Conservation (phyloP, 768 basidiomycete genomes). For the Cystobasidium ongulense region DNA sequence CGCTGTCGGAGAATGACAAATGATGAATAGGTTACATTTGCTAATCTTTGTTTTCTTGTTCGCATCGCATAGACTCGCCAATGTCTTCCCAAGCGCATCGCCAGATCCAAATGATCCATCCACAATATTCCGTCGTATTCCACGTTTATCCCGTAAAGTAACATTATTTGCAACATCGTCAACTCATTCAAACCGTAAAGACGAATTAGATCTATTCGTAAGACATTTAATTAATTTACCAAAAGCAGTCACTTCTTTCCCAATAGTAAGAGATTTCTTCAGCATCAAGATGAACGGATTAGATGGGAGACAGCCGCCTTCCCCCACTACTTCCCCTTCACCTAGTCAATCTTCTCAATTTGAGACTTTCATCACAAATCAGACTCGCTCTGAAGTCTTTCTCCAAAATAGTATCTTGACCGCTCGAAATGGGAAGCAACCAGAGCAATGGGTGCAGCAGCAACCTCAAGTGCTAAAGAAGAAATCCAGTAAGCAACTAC, state of each 20-base stretch:
- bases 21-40: neutral
- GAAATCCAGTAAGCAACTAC: neutral
- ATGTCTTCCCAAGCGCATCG: conserved; percentile 30
- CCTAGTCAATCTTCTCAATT: neutral
- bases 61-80: conserved; percentile 12
- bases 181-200: conserved; percentile 26
- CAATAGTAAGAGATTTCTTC: conserved; percentile 36
- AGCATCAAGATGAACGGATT: conserved; percentile 7
- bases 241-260: conserved; percentile 13
- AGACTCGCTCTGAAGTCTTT: too few species aligned
- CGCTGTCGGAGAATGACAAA: neutral
- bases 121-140: conserved; percentile 27
- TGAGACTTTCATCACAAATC: neutral
- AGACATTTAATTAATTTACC: conserved; percentile 33
- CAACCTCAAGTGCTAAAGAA: neutral
- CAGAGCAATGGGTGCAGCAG: neutral
- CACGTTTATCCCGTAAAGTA: conserved; percentile 32
- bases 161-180: conserved; percentile 33
- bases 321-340: neutral
- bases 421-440: too few species aligned
- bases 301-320: conserved; percentile 8
- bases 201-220: conserved; percentile 35
- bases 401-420: too few species aligned
- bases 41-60: neutral
- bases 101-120: conserved; percentile 15